Evolutionary conservation across 192 early-diverging fungal species (phyloP).

Genomic region (Helicostylum pulchrum): DNA sequence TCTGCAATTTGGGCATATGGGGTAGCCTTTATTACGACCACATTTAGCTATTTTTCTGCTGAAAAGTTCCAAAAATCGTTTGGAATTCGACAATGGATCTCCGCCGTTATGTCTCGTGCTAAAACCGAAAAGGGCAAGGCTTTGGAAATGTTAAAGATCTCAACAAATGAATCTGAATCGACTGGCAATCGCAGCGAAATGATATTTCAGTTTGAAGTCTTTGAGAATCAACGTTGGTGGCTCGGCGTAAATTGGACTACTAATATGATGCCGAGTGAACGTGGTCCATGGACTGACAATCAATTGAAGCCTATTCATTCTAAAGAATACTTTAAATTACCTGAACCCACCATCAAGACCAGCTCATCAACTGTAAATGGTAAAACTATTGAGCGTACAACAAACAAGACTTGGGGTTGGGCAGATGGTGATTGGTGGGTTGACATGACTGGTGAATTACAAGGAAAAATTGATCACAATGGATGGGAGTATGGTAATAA

Average conservation of each 20-base stretch:
- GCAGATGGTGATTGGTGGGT: constrained; percentile 51
- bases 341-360: constrained; percentile 18
- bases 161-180: background rate
- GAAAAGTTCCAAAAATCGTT: background rate
- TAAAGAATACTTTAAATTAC: constrained; percentile 48
- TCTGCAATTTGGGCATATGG: constrained; percentile 20
- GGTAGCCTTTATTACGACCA: constrained; percentile 8
- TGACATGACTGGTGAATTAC: constrained; percentile 33
- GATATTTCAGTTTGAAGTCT: constrained; percentile 36
- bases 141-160: background rate
- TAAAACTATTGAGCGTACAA: constrained; percentile 16
- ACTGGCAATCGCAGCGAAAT: constrained; percentile 18
- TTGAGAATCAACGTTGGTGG: constrained; percentile 49
- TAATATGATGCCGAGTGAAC: constrained; percentile 54
- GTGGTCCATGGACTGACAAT: constrained; percentile 47
- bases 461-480: constrained; percentile 41
- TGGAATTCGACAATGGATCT: constrained; percentile 5
- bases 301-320: constrained; percentile 44
- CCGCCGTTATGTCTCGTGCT: constrained; percentile 17
- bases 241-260: constrained; percentile 55
- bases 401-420: constrained; percentile 52
- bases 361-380: constrained; percentile 14
- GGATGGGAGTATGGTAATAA: constrained; percentile 59
- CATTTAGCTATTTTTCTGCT: constrained; percentile 1
- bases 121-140: constrained; percentile 20